Evolutionary conservation across 495 filamentous ascomycete species (phyloP).

Genomic region (Hypoxylon crocopeplum): DNA sequence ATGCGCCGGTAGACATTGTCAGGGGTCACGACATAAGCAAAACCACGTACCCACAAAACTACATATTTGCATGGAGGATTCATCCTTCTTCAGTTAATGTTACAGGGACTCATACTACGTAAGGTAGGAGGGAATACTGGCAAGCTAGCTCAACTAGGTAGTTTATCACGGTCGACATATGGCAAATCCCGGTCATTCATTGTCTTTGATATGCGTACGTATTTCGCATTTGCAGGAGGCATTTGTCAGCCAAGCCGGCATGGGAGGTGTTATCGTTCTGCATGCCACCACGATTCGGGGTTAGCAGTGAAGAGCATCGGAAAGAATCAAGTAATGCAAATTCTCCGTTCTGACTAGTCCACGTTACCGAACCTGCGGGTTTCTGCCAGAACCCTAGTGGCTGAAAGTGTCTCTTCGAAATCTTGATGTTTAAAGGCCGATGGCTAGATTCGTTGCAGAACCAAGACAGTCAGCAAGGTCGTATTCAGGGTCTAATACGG

Average conservation of each 20-base stretch:
- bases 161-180: neutral
- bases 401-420: neutral
- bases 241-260: conserved; percentile 1
- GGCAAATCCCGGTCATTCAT: neutral
- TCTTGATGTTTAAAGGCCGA: no score
- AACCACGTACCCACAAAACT: neutral
- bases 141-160: neutral
- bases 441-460: no score
- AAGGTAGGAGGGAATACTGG: neutral
- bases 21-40: conserved; percentile 3
- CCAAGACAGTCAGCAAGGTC: no score
- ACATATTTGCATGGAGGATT: conserved; percentile 4
- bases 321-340: neutral
- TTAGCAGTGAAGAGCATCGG: no score
- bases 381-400: neutral
- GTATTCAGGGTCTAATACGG: no score
- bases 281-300: neutral
- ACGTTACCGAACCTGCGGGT: conserved; percentile 1
- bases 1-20: neutral
- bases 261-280: neutral
- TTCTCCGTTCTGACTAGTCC: neutral
- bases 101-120: neutral
- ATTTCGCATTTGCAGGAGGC: neutral
- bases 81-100: neutral
- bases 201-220: neutral